These are phyloP conservation scores for Colletotrichum musicola DNA, from an alignment of 2,329 filamentous ascomycete genomes.

Conservation along the genomic window DNA sequence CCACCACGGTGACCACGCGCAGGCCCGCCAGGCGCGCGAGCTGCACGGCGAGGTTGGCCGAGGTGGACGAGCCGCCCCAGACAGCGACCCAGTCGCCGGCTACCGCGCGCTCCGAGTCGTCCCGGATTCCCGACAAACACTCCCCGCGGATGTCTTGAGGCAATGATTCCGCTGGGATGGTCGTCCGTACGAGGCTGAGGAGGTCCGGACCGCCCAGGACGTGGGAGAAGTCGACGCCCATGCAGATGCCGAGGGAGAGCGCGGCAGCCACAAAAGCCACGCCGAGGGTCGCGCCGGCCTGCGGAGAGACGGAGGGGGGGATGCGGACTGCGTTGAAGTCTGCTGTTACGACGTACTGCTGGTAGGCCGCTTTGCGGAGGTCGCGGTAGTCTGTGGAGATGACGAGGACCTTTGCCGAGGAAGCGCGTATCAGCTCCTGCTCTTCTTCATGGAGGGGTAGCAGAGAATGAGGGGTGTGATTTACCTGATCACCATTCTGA, in stretches of 20 bases:
- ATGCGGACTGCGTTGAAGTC: constrained; percentile 75
- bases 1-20: constrained; percentile 74
- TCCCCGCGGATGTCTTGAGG: constrained; percentile 73
- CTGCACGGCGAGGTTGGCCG: constrained; percentile 75
- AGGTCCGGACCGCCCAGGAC: constrained; percentile 70
- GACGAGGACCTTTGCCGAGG: constrained; percentile 60
- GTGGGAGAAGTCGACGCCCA: constrained; percentile 74
- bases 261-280: constrained; percentile 80
- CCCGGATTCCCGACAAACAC: constrained; percentile 67
- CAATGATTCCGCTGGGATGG: constrained; percentile 60
- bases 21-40: constrained; percentile 76
- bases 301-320: constrained; percentile 63
- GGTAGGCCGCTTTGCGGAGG: constrained; percentile 77
- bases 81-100: constrained; percentile 78
- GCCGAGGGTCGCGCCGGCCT: constrained; percentile 73
- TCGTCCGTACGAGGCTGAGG: constrained; percentile 59
- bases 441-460: neutral
- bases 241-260: constrained; percentile 75
- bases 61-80: constrained; percentile 83
- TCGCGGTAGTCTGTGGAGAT: constrained; percentile 82
- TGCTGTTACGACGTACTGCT: constrained; percentile 75
- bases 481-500: constrained; percentile 66
- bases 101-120: constrained; percentile 63
- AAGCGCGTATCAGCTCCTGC: too few species aligned
- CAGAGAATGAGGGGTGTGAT: constrained; percentile 12